phyloP scores from a whole-genome alignment of 78 protist genomes.

The Thecamonas trahens region DNA sequence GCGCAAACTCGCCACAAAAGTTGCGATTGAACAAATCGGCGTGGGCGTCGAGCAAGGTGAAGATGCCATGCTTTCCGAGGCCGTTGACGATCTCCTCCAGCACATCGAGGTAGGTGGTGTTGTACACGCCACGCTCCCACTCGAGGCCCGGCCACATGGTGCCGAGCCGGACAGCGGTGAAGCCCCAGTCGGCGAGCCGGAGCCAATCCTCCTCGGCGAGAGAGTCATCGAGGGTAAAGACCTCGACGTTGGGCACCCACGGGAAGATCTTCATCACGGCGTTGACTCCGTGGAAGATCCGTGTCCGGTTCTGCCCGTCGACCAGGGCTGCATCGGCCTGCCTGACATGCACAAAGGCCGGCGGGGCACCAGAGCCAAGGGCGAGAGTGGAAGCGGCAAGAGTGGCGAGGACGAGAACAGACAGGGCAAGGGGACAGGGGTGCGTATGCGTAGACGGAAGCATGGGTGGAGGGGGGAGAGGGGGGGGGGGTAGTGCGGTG shows the following conservation, averaged over 20 bases:
- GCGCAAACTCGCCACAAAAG: slow-evolving; percentile 69
- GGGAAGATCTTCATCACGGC: slow-evolving; percentile 66
- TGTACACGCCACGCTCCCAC: slow-evolving; percentile 32
- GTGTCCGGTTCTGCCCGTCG: slow-evolving; percentile 49
- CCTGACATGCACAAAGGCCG: not conserved
- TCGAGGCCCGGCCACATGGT: slow-evolving; percentile 75
- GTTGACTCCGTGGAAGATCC: slow-evolving; percentile 78
- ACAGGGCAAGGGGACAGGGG: too few species aligned
- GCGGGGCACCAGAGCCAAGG: not conserved
- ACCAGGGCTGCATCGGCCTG: not conserved
- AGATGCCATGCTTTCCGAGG: slow-evolving; percentile 39
- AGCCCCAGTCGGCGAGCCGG: slow-evolving; percentile 43
- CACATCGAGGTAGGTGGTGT: slow-evolving; percentile 48
- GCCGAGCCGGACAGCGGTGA: slow-evolving; percentile 65
- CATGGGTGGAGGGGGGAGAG: too few species aligned
- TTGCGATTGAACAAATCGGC: slow-evolving; percentile 57
- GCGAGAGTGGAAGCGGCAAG: not conserved
- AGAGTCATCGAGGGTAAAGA: slow-evolving; percentile 34
- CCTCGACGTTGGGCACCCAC: slow-evolving; percentile 36
- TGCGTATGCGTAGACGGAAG: too few species aligned
- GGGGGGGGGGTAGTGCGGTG: too few species aligned
- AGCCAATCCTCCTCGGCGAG: slow-evolving; percentile 25
- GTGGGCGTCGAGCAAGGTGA: slow-evolving; percentile 63
- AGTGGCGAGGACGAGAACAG: not conserved
- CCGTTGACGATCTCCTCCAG: slow-evolving; percentile 26